These are phyloP conservation scores for Globisporangium canariense DNA, from an alignment of 352 stramenopile genomes.

Conservation along the genomic window DNA sequence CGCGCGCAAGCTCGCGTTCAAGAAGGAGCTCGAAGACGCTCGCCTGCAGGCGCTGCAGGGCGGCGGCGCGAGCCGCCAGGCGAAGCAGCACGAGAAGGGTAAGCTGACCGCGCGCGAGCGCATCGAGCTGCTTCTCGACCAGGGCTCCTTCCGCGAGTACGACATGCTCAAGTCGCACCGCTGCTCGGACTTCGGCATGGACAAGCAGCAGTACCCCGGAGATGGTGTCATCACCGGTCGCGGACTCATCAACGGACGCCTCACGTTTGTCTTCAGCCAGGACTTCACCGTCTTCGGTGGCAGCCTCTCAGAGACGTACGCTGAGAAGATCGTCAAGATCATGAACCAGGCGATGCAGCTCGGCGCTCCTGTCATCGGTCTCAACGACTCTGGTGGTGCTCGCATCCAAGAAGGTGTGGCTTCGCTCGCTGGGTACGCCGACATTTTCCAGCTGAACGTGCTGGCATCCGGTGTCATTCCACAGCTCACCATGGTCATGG, in stretches of 20 bases:
- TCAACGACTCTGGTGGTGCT: constrained; percentile 97
- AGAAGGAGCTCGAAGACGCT: constrained; percentile 68
- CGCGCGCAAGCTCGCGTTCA: constrained; percentile 66
- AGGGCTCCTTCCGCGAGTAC: constrained; percentile 94
- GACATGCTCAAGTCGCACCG: constrained; percentile 96
- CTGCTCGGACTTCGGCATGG: constrained; percentile 98
- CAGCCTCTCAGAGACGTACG: constrained; percentile 94
- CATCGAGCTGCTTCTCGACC: constrained; percentile 94
- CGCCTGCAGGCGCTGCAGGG: constrained; percentile 47
- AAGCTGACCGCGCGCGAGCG: constrained; percentile 97
- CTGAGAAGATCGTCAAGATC: constrained; percentile 98
- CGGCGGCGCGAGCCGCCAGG: constrained; percentile 32
- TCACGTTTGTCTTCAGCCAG: constrained; percentile 96
- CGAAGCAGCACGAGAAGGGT: constrained; percentile 93
- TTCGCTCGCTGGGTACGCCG: constrained; percentile 96
- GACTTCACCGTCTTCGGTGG: constrained; percentile 99
- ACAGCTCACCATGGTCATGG: constrained; percentile 98
- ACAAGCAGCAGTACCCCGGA: constrained; percentile 87
- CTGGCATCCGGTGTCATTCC: constrained; percentile 92
- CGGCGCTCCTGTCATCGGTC: constrained; percentile 95
- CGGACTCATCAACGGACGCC: constrained; percentile 93
- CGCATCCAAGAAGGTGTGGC: constrained; percentile 98
- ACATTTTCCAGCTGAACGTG: constrained; percentile 99
- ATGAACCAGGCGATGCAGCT: constrained; percentile 97
- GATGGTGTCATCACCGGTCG: constrained; percentile 96